phyloP scores from a whole-genome alignment of 148 eudicot species.

The Arctostaphylos glauca region DNA sequence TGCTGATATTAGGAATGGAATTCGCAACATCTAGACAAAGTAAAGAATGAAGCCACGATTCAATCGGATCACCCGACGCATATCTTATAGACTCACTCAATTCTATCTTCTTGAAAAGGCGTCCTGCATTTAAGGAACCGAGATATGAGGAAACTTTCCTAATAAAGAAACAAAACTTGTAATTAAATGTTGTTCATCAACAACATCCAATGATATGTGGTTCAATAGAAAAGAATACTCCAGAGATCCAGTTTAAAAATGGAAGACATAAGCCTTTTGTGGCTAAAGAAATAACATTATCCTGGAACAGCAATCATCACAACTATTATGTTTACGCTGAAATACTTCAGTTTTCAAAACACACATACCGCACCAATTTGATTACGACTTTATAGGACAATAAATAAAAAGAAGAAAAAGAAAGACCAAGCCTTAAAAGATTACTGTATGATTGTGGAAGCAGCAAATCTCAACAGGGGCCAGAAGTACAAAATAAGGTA shows the following conservation, averaged over 20 bases:
- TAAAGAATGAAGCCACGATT: slow-evolving; percentile 81
- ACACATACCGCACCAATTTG: background rate
- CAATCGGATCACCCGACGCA: slow-evolving; percentile 87
- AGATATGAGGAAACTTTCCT: slow-evolving; percentile 13
- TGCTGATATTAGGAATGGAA: slow-evolving; percentile 72
- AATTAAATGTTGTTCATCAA: background rate
- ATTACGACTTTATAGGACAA: background rate
- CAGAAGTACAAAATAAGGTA: slow-evolving; percentile 1
- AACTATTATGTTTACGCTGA: background rate
- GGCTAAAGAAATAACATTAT: background rate
- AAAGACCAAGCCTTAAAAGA: background rate
- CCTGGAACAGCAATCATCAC: background rate
- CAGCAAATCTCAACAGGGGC: background rate
- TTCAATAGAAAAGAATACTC: background rate
- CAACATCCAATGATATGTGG: background rate
- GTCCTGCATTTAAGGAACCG: slow-evolving; percentile 47
- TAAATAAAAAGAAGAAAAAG: background rate
- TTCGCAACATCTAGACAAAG: slow-evolving; percentile 89
- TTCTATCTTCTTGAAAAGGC: slow-evolving; percentile 79
- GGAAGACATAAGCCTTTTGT: background rate
- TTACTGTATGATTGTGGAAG: background rate
- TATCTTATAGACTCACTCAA: slow-evolving; percentile 89
- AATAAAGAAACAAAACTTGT: background rate
- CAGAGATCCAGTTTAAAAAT: background rate
- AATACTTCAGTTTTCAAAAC: background rate